Evolutionary conservation across 257 asterid species (phyloP), one percentile per base, ranked within the genome.

Genomic region (Asclepias syriaca): DNA sequence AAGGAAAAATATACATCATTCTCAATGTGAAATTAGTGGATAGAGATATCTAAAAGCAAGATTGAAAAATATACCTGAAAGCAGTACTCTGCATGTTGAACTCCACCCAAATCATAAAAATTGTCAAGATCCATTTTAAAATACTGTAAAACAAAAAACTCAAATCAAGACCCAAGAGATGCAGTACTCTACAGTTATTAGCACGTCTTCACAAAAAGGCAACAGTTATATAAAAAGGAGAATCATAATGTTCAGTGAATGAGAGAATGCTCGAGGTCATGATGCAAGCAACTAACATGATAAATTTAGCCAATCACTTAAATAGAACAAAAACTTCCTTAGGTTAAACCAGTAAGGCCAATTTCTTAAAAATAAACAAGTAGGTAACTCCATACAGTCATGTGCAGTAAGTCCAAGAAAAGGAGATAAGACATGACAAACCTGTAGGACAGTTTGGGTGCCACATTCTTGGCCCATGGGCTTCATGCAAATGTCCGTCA

Each of bases 401-500:
- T 59, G 43, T 29, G n/a, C 65, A 59, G 14, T 10, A 59, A 12
- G 4, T 18, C 34, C 13, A 27, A 3, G 29, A 22, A 40, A 22
- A 24, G 19, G 45, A 51, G 13, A 4, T 18, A 50, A 66, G 50
- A 66, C 60, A 40, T 60, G 73, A 21, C 76, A 0, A 59, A 91
- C 98, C 97, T 94, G 98, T 78, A 94, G 96, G 79, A 94, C 85
- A 77, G 91, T 94, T 85, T 94, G 98, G 70, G 98, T 91, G 68
- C 97, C 98, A 81, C 98, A 94, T 80, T 90, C 98, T 59, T 81
- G 85, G 75, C 98, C 97, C 15, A 94, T 96, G 61, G 98, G 98
- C 88, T 94, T 94, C 96, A 94, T 74, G 89, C 98, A 94, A 78
- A 94, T 91, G 82, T 94, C 98, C 8, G 93, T 79, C 78, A 94